These are phyloP conservation scores for Cryptococcus sp. DNA, from an alignment of 1,284 basidiomycete species.

Conservation along the genomic window DNA sequence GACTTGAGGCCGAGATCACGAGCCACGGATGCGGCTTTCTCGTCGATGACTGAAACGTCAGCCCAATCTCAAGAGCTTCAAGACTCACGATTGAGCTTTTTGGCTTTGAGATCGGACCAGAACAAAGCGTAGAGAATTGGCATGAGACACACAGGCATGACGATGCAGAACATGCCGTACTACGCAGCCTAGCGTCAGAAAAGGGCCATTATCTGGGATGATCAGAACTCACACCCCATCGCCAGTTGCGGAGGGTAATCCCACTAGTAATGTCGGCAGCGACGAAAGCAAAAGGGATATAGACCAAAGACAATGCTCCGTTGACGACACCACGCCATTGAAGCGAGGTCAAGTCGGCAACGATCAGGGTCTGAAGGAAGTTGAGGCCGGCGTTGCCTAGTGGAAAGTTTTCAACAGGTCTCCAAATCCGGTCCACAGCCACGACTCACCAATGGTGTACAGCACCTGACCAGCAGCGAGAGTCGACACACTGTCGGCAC, in stretches of 20 bases:
- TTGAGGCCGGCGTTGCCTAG: conserved; percentile 15
- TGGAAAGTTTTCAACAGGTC: too few species aligned
- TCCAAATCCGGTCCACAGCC: too few species aligned
- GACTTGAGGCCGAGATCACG: too few species aligned
- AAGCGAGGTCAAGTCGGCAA: conserved; percentile 72
- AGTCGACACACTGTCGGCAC: conserved; percentile 12
- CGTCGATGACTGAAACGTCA: not conserved
- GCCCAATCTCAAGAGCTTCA: conserved; percentile 21
- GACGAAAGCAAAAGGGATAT: conserved; percentile 54
- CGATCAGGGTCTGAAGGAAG: conserved; percentile 16
- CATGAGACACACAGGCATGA: conserved; percentile 17
- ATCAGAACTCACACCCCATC: conserved; percentile 59
- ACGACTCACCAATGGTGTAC: conserved; percentile 16
- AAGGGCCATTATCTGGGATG: not conserved
- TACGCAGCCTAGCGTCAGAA: not conserved
- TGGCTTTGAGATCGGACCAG: conserved; percentile 42
- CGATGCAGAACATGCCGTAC: conserved; percentile 20
- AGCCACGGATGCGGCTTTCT: not conserved
- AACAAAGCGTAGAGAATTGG: conserved; percentile 37
- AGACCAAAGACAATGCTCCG: conserved; percentile 66
- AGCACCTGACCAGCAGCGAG: conserved; percentile 25
- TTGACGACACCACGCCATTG: conserved; percentile 72
- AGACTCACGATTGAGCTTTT: conserved; percentile 16
- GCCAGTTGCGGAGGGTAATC: conserved; percentile 59
- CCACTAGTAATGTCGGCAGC: conserved; percentile 59